phyloP scores from a whole-genome alignment of 495 filamentous ascomycete genomes.

The Xylaria bambusicola region DNA sequence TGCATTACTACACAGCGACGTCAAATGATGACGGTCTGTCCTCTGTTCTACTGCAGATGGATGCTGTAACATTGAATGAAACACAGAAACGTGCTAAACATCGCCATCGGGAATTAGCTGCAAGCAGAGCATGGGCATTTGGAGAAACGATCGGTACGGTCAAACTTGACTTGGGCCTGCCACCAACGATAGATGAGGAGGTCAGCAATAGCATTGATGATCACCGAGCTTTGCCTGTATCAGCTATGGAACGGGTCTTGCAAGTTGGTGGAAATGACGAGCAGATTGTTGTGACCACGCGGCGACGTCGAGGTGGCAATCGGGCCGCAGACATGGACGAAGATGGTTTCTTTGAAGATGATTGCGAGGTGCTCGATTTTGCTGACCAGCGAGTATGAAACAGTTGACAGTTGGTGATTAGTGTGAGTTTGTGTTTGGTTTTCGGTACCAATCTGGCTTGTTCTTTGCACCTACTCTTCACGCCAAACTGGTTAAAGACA shows the following conservation, averaged over 20 bases:
- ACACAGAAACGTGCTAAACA: constrained; percentile 20
- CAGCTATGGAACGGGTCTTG: constrained; percentile 57
- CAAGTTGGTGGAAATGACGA: constrained; percentile 68
- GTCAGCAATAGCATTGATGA: constrained; percentile 52
- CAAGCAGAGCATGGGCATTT: constrained; percentile 63
- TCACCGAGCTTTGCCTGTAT: constrained; percentile 53
- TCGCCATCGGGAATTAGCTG: constrained; percentile 16
- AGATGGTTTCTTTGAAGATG: constrained; percentile 92
- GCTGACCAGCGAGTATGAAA: constrained; percentile 76
- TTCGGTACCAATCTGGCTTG: constrained; percentile 21
- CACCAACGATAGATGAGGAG: constrained; percentile 55
- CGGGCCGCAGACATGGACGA: constrained; percentile 54
- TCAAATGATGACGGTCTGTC: constrained; percentile 14
- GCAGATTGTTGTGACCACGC: constrained; percentile 78
- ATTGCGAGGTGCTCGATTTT: constrained; percentile 91
- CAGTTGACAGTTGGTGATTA: constrained; percentile 3
- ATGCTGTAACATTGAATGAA: constrained; percentile 33
- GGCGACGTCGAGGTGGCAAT: constrained; percentile 62
- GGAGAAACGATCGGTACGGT: constrained; percentile 62
- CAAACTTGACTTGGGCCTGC: constrained; percentile 62
- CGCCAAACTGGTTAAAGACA: background rate
- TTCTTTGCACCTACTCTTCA: constrained; percentile 27
- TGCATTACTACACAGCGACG: constrained; percentile 60
- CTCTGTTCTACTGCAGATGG: constrained; percentile 36
- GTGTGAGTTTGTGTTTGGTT: constrained; percentile 20